Evolutionary conservation across 2,329 filamentous ascomycete genomes (phyloP).

Genomic region (Zalaria obscura): DNA sequence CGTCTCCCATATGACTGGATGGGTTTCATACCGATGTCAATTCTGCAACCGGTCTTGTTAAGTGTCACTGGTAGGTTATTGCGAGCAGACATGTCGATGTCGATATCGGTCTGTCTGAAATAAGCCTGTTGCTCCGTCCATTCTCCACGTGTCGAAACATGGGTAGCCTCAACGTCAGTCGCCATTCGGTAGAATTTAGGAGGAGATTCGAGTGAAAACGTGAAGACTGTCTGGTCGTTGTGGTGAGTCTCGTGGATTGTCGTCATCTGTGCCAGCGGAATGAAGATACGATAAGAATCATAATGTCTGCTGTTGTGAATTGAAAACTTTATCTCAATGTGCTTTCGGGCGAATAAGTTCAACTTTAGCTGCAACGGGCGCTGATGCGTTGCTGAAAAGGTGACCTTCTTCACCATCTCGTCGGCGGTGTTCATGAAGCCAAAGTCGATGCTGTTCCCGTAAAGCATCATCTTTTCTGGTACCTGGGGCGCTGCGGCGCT

Average conservation of each 20-base stretch:
- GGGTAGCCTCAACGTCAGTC: conserved; percentile 21
- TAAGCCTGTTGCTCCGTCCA: conserved; percentile 46
- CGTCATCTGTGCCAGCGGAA: conserved; percentile 1
- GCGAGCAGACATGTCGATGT: conserved; percentile 21
- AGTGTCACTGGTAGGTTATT: conserved; percentile 3
- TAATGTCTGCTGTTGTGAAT: not conserved
- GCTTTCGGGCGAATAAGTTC: not conserved
- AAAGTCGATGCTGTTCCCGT: not conserved
- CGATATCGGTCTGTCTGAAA: conserved; percentile 51
- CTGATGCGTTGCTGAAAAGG: too few relatives aligned
- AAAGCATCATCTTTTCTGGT: too few relatives aligned
- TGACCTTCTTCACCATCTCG: not conserved
- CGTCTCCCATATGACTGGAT: not conserved
- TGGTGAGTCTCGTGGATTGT: not conserved
- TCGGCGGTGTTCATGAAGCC: not conserved
- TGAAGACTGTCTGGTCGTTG: conserved; percentile 7
- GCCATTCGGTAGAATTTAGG: conserved; percentile 30
- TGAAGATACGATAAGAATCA: not conserved
- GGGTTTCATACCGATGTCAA: conserved; percentile 4
- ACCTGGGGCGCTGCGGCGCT: too few relatives aligned
- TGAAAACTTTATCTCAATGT: not conserved
- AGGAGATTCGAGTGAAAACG: conserved; percentile 22
- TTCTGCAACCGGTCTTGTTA: conserved; percentile 1
- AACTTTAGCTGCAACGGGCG: too few relatives aligned
- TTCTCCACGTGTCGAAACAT: conserved; percentile 21